Conservation (phyloP, 331 rosid species). For the Telfairia occidentalis region DNA sequence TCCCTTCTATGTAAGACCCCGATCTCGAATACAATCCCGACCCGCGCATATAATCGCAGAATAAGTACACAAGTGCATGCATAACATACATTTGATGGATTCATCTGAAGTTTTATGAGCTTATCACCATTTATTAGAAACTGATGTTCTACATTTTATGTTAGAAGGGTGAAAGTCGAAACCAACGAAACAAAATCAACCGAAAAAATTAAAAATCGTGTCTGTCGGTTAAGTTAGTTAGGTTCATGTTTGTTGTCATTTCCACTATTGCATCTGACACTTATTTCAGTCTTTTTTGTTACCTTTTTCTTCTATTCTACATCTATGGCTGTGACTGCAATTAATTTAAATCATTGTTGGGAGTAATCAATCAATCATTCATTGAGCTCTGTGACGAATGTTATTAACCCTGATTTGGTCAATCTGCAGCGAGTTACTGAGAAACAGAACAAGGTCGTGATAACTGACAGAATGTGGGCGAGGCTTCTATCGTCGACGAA, state of each 20-base stretch:
- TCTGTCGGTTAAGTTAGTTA: not conserved
- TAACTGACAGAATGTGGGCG: constrained; percentile 96
- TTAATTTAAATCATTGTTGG: not conserved
- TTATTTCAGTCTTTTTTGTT: not conserved
- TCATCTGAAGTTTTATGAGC: not conserved
- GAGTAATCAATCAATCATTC: not conserved
- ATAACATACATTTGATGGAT: not conserved
- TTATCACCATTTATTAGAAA: not conserved
- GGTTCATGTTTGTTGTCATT: not conserved
- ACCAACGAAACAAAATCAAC: not conserved
- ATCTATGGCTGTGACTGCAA: not conserved
- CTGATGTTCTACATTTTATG: not conserved
- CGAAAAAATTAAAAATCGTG: not conserved
- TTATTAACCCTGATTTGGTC: not conserved
- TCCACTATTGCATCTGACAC: no score
- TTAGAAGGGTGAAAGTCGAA: not conserved
- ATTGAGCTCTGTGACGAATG: not conserved
- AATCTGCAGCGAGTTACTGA: constrained; percentile 61
- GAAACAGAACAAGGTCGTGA: constrained; percentile 64
- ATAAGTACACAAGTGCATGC: not conserved
- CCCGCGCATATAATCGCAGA: not conserved
- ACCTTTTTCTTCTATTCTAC: no score
- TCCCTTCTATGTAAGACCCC: constrained; percentile 63
- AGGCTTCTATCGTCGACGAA: constrained; percentile 86
- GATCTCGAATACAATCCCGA: not conserved